Conservation (phyloP, 2,329 filamentous ascomycete species). For the Emydomyces testavorans region DNA sequence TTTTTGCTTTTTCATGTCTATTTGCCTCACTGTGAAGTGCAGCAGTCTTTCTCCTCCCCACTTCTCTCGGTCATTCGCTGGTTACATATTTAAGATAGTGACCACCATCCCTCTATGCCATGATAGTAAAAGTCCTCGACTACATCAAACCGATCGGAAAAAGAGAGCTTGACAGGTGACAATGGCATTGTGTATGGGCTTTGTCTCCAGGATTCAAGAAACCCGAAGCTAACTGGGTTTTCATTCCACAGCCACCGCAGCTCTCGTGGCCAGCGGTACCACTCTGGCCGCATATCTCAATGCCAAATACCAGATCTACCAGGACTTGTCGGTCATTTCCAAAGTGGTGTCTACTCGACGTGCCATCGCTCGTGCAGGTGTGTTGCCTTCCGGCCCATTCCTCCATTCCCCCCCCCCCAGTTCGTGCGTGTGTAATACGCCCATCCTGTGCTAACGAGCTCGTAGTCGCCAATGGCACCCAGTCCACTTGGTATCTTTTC, state of each 20-base stretch:
- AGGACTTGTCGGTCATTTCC: slow-evolving; percentile 41
- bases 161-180: too few species aligned
- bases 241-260: slow-evolving; percentile 16
- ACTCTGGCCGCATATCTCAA: slow-evolving; percentile 51
- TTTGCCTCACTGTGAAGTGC: too few species aligned
- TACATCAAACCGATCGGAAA: too few species aligned
- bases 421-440: background rate
- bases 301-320: slow-evolving; percentile 55
- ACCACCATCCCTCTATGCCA: too few species aligned
- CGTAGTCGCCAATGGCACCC: slow-evolving; percentile 41
- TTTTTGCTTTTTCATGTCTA: too few species aligned
- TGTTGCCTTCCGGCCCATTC: background rate
- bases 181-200: slow-evolving; percentile 12
- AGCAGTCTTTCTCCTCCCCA: too few species aligned
- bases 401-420: background rate
- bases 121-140: too few species aligned
- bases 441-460: background rate
- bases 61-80: too few species aligned
- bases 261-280: slow-evolving; percentile 24
- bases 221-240: background rate
- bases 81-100: too few species aligned
- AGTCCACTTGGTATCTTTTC: slow-evolving; percentile 56
- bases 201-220: background rate
- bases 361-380: slow-evolving; percentile 41
- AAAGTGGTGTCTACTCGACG: slow-evolving; percentile 28